A percentile compares a stretch with the other conserved stretches of the same genome.
phyloP scores from a whole-genome alignment of 148 eudicot genomes.

The Camellia sinensis region DNA sequence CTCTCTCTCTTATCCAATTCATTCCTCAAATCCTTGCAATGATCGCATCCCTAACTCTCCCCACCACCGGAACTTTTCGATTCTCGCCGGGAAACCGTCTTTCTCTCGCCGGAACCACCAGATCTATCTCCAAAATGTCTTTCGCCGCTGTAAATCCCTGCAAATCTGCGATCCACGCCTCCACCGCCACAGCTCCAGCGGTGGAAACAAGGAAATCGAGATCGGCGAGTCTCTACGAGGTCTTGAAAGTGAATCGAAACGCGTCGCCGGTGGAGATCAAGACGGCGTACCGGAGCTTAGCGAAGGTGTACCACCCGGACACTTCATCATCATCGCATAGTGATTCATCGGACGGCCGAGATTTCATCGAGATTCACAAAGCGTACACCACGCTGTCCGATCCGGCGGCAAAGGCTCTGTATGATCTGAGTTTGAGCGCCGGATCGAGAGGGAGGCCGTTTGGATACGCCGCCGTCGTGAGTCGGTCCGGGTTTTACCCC shows the following conservation, averaged over 20 bases:
- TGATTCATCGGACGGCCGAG: constrained; percentile 33
- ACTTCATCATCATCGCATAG: constrained; percentile 9
- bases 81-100: background rate
- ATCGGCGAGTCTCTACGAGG: constrained; percentile 50
- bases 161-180: constrained; percentile 19
- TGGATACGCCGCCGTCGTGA: constrained; percentile 14
- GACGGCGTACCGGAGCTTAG: constrained; percentile 62
- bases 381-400: constrained; percentile 73
- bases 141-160: constrained; percentile 9
- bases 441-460: constrained; percentile 4
- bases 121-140: constrained; percentile 7
- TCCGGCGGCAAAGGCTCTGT: constrained; percentile 47
- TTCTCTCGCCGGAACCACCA: background rate
- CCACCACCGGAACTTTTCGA: background rate
- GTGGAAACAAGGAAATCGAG: constrained; percentile 6
- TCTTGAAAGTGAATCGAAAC: constrained; percentile 40
- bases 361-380: constrained; percentile 60
- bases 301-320: constrained; percentile 66
- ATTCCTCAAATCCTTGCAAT: constrained; percentile 10
- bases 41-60: constrained; percentile 26
- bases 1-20: background rate
- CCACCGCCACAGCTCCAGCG: background rate
- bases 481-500: constrained; percentile 35
- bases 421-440: constrained; percentile 28
- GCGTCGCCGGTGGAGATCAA: constrained; percentile 62